These are phyloP conservation scores for Nothophaeocryptopus gaeumannii DNA, from an alignment of 2,329 filamentous ascomycete species.

Conservation along the genomic window DNA sequence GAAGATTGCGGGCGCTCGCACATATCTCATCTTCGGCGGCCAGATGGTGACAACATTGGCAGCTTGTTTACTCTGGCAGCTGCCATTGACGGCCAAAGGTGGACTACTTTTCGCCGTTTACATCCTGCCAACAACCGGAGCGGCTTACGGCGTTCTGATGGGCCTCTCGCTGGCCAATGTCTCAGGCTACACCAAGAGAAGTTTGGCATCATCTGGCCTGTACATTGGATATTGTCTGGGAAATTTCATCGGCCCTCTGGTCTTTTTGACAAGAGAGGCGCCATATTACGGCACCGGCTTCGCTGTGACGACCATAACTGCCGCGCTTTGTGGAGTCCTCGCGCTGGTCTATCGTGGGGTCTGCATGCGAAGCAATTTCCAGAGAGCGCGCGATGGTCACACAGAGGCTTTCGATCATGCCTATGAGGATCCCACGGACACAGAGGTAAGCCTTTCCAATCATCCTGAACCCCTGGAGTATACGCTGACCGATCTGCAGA, in stretches of 20 bases:
- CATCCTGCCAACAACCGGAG: slow-evolving; percentile 9
- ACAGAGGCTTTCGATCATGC: slow-evolving; percentile 52
- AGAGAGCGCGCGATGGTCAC: slow-evolving; percentile 42
- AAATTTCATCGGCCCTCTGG: slow-evolving; percentile 46
- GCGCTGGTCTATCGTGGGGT: slow-evolving; percentile 45
- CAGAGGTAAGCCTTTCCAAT: slow-evolving; percentile 18
- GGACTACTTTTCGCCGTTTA: slow-evolving; percentile 13
- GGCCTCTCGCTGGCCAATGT: slow-evolving; percentile 19
- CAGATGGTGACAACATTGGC: slow-evolving; percentile 12
- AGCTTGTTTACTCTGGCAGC: slow-evolving; percentile 9
- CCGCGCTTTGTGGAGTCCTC: slow-evolving; percentile 37
- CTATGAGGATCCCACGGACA: slow-evolving; percentile 52
- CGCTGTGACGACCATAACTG: slow-evolving; percentile 36
- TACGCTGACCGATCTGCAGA: slow-evolving; percentile 47
- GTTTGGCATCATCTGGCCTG: slow-evolving; percentile 48
- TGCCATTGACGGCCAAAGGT: slow-evolving; percentile 6
- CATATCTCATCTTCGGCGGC: slow-evolving; percentile 11
- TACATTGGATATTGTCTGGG: slow-evolving; percentile 52
- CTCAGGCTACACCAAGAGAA: slow-evolving; percentile 37
- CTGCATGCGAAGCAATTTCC: slow-evolving; percentile 45
- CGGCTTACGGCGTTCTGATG: slow-evolving; percentile 13
- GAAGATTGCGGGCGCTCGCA: slow-evolving; percentile 12
- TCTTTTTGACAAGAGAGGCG: slow-evolving; percentile 41
- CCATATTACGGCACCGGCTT: slow-evolving; percentile 43
- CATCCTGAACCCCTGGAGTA: neutral